Percentiles rank a stretch among this genome's conserved stretches.
phyloP scores from a whole-genome alignment of 257 asterid genomes.

The Orobanche coerulescens region DNA sequence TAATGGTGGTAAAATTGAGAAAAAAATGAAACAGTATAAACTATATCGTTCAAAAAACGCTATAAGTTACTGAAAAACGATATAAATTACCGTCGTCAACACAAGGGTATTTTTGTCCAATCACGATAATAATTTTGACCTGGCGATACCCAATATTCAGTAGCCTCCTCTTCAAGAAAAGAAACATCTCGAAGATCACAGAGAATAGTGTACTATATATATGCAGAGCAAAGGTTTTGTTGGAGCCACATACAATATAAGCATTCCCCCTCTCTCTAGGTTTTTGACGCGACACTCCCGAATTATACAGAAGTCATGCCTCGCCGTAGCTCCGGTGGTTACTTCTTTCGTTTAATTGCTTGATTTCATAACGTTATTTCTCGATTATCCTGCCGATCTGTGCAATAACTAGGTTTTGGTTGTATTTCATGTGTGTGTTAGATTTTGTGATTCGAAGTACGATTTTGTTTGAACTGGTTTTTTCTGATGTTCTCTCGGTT shows the following conservation, averaged over 20 bases:
- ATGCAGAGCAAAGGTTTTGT: neutral
- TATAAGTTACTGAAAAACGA: too few relatives aligned
- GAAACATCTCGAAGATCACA: neutral
- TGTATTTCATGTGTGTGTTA: neutral
- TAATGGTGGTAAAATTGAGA: too few relatives aligned
- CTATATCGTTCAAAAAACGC: too few relatives aligned
- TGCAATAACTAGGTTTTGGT: neutral
- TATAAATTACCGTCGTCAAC: too few relatives aligned
- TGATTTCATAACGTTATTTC: neutral
- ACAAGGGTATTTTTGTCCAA: constrained; percentile 4
- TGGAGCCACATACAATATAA: neutral
- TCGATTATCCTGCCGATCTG: neutral
- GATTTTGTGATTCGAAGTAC: neutral
- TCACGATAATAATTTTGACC: neutral
- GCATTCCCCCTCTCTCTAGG: constrained; percentile 8
- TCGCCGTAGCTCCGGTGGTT: constrained; percentile 78
- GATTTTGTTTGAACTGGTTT: neutral
- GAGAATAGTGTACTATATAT: neutral
- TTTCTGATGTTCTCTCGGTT: too few relatives aligned
- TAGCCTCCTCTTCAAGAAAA: neutral
- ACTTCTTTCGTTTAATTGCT: neutral
- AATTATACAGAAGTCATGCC: constrained; percentile 32
- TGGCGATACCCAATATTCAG: neutral
- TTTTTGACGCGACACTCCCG: constrained; percentile 4
- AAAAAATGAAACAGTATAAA: too few relatives aligned